Base-by-base conservation (phyloP, 2,329 filamentous ascomycete genomes). In the Niveomyces coronatus region DNA sequence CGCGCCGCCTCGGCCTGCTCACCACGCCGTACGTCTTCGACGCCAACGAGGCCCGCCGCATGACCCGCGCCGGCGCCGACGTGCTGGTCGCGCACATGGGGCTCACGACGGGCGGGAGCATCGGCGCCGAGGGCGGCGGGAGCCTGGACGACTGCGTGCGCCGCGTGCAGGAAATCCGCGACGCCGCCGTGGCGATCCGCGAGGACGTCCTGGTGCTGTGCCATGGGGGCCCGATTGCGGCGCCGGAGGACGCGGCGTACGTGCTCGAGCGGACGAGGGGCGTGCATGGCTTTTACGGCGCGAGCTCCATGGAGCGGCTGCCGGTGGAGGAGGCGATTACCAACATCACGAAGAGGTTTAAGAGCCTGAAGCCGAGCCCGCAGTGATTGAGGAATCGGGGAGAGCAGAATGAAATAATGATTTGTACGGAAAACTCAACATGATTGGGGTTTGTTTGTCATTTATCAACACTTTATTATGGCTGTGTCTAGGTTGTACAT, bases 11-110 rank as follows among this genome's bases (percentile, higher is more conserved):
- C 56, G 77, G 69, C 19, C 57, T 84, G 14, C 56, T 85, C 13
- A 85, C 80, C 0, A 79, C 78, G 6, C 79, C 80, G 0, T 85
- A 85, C 47, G 79, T 80, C 2, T 85, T 84, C 58, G 74, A 67
- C 34, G 63, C 68, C 1, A 69, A 74, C 1, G 75, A 84, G 50
- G 76, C 70, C 14, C 61, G 63, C 35, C 64, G 64, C 39, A 85
- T 85, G 80, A 64, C 74, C 0, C 49, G 61, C 6, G 79, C 75
- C 0, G 79, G 79, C 0, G 79, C 79, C 0, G 80, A 84, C 52
- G 63, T 82, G 4, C 53, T 83, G 3, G 78, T 83, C 11, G 76
- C 76, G 11, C 79, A 83, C 51, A 78, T 82, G 68, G 79, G 79
- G 0, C 53, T 83, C 36, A 83, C 79, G 1, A 76, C 75, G 2